Evolutionary conservation across 768 basidiomycete genomes (phyloP).

Genomic region (Fomitopsis pulvina): DNA sequence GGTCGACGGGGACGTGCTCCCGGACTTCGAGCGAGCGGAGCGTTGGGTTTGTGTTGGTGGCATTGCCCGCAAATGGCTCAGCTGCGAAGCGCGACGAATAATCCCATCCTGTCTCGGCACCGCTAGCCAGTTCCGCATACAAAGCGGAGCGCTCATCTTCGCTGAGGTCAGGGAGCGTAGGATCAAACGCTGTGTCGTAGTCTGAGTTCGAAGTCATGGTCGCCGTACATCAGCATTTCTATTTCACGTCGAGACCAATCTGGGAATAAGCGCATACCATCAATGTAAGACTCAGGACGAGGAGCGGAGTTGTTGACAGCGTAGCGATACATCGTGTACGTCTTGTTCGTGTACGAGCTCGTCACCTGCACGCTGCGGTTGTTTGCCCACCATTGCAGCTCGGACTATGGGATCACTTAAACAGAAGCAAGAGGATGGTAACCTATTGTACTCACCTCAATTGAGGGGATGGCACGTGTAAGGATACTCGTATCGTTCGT

Average conservation of each 20-base stretch:
- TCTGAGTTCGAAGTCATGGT: slow-evolving; percentile 41
- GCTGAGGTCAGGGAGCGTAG: slow-evolving; percentile 47
- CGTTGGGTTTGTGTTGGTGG: slow-evolving; percentile 41
- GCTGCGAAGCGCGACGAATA: slow-evolving; percentile 35
- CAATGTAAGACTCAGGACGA: slow-evolving; percentile 77
- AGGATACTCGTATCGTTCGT: slow-evolving; percentile 75
- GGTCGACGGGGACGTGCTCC: slow-evolving; percentile 62
- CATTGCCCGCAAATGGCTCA: slow-evolving; percentile 32
- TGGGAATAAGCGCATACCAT: slow-evolving; percentile 33
- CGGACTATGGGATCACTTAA: slow-evolving; percentile 38
- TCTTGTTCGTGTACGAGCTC: slow-evolving; percentile 65
- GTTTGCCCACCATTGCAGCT: slow-evolving; percentile 76
- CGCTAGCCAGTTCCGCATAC: slow-evolving; percentile 85
- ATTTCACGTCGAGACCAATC: neutral
- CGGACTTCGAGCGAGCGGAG: slow-evolving; percentile 68
- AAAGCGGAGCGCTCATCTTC: slow-evolving; percentile 52
- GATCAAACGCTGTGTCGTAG: slow-evolving; percentile 71
- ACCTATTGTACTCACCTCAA: slow-evolving; percentile 46
- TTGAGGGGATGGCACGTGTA: slow-evolving; percentile 72
- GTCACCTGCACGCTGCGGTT: slow-evolving; percentile 65
- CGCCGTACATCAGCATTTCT: neutral
- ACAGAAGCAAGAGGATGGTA: neutral
- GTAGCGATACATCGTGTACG: slow-evolving; percentile 64
- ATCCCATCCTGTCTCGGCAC: slow-evolving; percentile 74
- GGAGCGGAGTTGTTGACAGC: slow-evolving; percentile 80